Evolutionary conservation across 2,329 filamentous ascomycete genomes (phyloP), one percentile per base, ranked within the genome.

Genomic region (Pochonia chlamydosporia): DNA sequence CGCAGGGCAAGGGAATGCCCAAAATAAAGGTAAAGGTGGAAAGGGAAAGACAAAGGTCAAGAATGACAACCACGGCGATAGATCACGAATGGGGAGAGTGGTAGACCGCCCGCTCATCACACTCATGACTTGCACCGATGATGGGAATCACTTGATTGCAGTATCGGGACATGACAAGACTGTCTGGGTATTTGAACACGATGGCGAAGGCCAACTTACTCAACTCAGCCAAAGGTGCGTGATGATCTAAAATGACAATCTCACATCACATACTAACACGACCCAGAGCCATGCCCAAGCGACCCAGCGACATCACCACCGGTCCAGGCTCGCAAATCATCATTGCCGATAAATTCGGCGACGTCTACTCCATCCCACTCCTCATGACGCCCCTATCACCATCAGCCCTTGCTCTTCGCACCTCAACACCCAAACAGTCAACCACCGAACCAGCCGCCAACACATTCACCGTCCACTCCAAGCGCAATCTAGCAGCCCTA

Each of bases 261-360:
- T 35, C 25, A 3, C 16, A 13, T 18, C 23, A 26, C 36, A 37
- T 35, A 44, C 28, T 26, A 21, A 47, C 33, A 30, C 35, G 5
- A 21, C 36, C 14, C 50, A 92, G 89, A 65, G 70, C 69, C 49
- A 95, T 97, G 87, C 89, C 90, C 33, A 97, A 96, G 71, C 83
- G 90, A 30, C 89, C 91, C 11, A 92, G 85, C 61, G 82, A 87
- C 30, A 72, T 97, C 49, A 71, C 77, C 44, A 68, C 96, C 44
- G 82, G 85, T 7, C 71, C 79, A 33, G 84, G 91, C 61, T 74
- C 76, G 37, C 87, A 82, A 8, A 88, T 99, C 52, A 68, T 97
- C 49, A 83, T 81, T 52, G 92, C 83, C 44, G 93, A 99, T 72
- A 99, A 99, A 66, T 97, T 97, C 60, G 93, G 93, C 54, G 93